Conservation (phyloP, 2,329 filamentous ascomycete genomes). For the Talaromyces sp. region DNA sequence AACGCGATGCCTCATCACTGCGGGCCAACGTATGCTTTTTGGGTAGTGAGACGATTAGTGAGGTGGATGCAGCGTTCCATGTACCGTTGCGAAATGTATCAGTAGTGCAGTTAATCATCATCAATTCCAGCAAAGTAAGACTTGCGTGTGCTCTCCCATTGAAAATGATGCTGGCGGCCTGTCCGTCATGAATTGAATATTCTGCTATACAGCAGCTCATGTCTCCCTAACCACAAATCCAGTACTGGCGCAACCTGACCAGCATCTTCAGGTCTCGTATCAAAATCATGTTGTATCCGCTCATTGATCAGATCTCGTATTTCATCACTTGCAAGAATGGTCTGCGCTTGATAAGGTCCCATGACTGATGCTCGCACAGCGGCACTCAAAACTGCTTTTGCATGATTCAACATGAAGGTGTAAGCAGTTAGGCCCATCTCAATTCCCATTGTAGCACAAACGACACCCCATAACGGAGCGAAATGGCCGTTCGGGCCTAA, state of each 20-base stretch:
- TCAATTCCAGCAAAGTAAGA: background rate
- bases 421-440: slow-evolving; percentile 52
- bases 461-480: slow-evolving; percentile 56
- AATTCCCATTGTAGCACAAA: slow-evolving; percentile 51
- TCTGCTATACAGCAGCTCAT: slow-evolving; percentile 61
- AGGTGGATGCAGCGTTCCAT: slow-evolving; percentile 1
- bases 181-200: slow-evolving; percentile 59
- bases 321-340: slow-evolving; percentile 49
- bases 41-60: slow-evolving; percentile 1
- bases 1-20: background rate
- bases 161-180: background rate
- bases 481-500: slow-evolving; percentile 50
- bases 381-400: slow-evolving; percentile 58
- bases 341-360: slow-evolving; percentile 61
- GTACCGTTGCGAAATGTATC: slow-evolving; percentile 12
- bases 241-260: slow-evolving; percentile 57
- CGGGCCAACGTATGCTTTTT: slow-evolving; percentile 1
- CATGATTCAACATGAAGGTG: slow-evolving; percentile 59
- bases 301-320: slow-evolving; percentile 49
- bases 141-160: too few species aligned
- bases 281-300: slow-evolving; percentile 47
- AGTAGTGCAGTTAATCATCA: slow-evolving; percentile 5
- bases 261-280: slow-evolving; percentile 49
- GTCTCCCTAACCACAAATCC: slow-evolving; percentile 61
- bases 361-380: slow-evolving; percentile 59